A percentile compares a stretch with the other conserved stretches of the same genome.
Evolutionary conservation across 2,329 filamentous ascomycete species (phyloP).

Genomic region (Fusarium globosum): DNA sequence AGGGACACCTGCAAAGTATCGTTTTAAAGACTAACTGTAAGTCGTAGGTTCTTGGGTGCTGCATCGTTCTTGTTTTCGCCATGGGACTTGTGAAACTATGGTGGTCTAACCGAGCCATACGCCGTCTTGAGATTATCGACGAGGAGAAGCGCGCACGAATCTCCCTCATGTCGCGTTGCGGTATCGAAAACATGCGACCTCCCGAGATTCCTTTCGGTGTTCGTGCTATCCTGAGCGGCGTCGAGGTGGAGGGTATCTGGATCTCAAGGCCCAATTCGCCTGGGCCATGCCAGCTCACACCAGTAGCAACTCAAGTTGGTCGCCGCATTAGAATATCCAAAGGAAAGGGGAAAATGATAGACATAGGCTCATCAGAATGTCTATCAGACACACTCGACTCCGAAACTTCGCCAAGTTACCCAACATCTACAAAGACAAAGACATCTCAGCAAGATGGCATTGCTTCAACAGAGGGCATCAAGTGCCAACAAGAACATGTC

Average conservation of each 20-base stretch:
- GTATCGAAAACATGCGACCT: conserved; percentile 52
- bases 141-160: conserved; percentile 70
- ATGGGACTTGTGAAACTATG: conserved; percentile 76
- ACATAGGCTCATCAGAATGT: conserved; percentile 5
- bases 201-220: conserved; percentile 86
- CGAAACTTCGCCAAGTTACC: neutral
- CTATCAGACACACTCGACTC: neutral
- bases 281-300: conserved; percentile 36
- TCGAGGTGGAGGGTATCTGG: conserved; percentile 89
- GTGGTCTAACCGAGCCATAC: conserved; percentile 66
- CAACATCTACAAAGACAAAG: neutral
- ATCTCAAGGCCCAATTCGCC: conserved; percentile 66
- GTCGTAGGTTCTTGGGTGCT: conserved; percentile 74
- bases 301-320: conserved; percentile 42
- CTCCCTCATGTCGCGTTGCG: conserved; percentile 66
- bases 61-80: conserved; percentile 76
- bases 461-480: neutral
- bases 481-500: neutral
- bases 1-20: neutral
- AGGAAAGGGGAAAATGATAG: conserved; percentile 37
- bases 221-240: conserved; percentile 83
- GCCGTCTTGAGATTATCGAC: conserved; percentile 72
- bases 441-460: conserved; percentile 15
- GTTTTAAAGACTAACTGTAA: conserved; percentile 1
- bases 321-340: conserved; percentile 25